Percentiles rank a stretch among this genome's conserved stretches.
Evolutionary conservation across 306 rosid genomes (phyloP).

Genomic region (Chamaecrista fasciculata): DNA sequence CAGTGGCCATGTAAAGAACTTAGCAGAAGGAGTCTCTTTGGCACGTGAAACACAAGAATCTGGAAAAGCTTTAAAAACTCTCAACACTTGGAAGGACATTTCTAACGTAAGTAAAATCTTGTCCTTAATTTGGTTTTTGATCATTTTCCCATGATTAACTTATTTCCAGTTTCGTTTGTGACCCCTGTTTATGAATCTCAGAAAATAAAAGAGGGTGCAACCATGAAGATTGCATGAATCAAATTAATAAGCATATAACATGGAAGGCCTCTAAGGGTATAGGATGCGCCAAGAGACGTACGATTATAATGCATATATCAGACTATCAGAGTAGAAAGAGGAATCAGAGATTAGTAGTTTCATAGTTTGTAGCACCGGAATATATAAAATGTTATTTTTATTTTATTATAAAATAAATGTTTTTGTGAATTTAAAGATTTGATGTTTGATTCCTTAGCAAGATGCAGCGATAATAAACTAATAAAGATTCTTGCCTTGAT

Average conservation of each 20-base stretch:
- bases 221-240: slow-evolving; percentile 24
- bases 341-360: background rate
- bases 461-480: background rate
- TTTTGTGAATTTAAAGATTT: background rate
- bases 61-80: slow-evolving; percentile 76
- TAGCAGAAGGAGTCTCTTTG: slow-evolving; percentile 67
- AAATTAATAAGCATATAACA: slow-evolving; percentile 16
- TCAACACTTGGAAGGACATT: slow-evolving; percentile 55
- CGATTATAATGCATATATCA: background rate
- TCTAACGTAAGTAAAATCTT: slow-evolving; percentile 56
- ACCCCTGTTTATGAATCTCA: slow-evolving; percentile 30
- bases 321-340: background rate
- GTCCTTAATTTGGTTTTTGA: background rate
- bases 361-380: background rate
- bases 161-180: slow-evolving; percentile 1
- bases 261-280: slow-evolving; percentile 12
- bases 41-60: slow-evolving; percentile 78
- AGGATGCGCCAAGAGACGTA: slow-evolving; percentile 21
- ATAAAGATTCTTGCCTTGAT: background rate
- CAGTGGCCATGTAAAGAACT: slow-evolving; percentile 57
- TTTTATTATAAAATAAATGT: too few species aligned
- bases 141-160: slow-evolving; percentile 3
- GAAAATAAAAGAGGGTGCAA: slow-evolving; percentile 37
- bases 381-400: background rate
- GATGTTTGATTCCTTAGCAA: background rate